phyloP scores from a whole-genome alignment of 2,329 filamentous ascomycete genomes.

The Arachnopeziza araneosa region DNA sequence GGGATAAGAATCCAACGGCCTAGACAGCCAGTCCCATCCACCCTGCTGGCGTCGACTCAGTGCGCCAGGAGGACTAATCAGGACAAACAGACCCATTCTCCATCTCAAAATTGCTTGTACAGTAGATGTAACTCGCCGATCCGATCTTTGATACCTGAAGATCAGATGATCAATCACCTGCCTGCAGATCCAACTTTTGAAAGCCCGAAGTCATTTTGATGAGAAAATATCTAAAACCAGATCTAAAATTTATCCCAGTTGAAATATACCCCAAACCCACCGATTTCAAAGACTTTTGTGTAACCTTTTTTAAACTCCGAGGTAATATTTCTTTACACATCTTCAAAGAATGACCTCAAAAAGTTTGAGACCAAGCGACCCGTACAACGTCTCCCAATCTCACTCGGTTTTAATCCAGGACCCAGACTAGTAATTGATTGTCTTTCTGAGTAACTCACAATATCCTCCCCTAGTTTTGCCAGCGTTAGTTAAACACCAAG shows the following conservation, averaged over 20 bases:
- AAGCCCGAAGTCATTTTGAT: too few species aligned
- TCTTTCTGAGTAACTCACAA: constrained; percentile 12
- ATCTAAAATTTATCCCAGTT: not conserved
- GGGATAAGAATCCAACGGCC: constrained; percentile 32
- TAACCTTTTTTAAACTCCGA: not conserved
- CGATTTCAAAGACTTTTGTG: too few species aligned
- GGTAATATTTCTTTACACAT: not conserved
- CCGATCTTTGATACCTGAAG: not conserved
- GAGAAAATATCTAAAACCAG: not conserved
- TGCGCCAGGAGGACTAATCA: constrained; percentile 35
- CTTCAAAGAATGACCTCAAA: constrained; percentile 18
- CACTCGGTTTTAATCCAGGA: constrained; percentile 6
- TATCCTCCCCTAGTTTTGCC: constrained; percentile 8
- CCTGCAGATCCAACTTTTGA: not conserved
- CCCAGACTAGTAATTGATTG: constrained; percentile 8
- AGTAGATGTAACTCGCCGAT: not conserved
- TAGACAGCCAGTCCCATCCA: constrained; percentile 36
- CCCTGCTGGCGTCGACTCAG: constrained; percentile 32
- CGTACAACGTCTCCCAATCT: constrained; percentile 17
- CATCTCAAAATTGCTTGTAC: not conserved
- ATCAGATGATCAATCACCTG: not conserved
- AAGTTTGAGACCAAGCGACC: constrained; percentile 20
- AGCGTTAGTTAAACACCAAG: not conserved
- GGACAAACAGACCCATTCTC: constrained; percentile 26
- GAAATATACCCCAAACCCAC: not conserved